Conservation (phyloP, 495 filamentous ascomycete genomes). For the Xylaria flabelliformis region DNA sequence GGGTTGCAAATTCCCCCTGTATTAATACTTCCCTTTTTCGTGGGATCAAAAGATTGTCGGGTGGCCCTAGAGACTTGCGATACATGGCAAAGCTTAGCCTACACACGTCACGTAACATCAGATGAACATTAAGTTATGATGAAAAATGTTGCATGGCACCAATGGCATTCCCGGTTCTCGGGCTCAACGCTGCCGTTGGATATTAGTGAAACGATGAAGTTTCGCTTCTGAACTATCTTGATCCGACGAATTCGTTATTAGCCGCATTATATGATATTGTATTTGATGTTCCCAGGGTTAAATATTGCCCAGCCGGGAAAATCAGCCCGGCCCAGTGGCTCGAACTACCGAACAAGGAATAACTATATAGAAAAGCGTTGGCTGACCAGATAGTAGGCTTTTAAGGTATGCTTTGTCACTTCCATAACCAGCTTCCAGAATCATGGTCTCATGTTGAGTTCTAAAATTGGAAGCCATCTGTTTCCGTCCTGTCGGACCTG, state of each 20-base stretch:
- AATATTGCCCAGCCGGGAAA: constrained; percentile 13
- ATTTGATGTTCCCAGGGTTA: neutral
- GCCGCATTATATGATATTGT: constrained; percentile 11
- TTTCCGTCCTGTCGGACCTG: constrained; percentile 6
- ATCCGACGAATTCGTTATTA: constrained; percentile 3
- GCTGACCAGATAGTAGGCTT: neutral
- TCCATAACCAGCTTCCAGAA: neutral
- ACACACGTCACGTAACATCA: neutral
- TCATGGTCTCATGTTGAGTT: neutral
- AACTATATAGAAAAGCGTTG: neutral
- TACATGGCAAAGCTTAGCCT: neutral
- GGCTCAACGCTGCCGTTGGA: neutral
- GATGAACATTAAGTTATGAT: neutral
- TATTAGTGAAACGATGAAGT: neutral
- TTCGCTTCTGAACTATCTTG: neutral
- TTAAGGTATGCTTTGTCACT: neutral
- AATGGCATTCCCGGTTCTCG: neutral
- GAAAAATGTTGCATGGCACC: neutral
- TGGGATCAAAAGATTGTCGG: neutral
- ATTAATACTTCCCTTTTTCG: neutral
- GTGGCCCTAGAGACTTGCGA: neutral
- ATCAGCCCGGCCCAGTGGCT: constrained; percentile 2
- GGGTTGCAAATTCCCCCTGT: neutral
- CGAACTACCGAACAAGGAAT: neutral
- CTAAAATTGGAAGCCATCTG: constrained; percentile 23